A percentile compares a stretch with the other conserved stretches of the same genome.
Evolutionary conservation across 176 grass and related monocot species (phyloP).

Genomic region (Hordeum marinum): DNA sequence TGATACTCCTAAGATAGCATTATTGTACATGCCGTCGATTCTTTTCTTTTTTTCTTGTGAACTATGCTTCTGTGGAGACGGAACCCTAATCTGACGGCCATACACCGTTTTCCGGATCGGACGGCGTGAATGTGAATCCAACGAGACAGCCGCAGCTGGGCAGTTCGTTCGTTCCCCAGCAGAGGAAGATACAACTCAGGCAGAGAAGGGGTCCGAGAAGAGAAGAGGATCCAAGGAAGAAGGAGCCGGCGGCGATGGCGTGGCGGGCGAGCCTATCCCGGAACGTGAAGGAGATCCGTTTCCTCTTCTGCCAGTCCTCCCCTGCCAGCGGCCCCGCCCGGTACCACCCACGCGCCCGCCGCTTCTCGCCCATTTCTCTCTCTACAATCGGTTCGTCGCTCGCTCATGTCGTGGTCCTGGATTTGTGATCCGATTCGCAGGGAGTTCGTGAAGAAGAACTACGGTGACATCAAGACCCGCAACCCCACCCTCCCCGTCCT

Average conservation of each 20-base stretch:
- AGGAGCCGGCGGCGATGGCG: constrained; percentile 53
- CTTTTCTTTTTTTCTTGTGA: too few relatives aligned
- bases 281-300: constrained; percentile 80
- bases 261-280: constrained; percentile 68
- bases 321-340: constrained; percentile 61
- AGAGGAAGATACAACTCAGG: background rate
- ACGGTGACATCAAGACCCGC: constrained; percentile 76
- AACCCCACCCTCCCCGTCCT: constrained; percentile 84
- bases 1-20: too few relatives aligned
- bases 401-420: background rate
- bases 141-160: background rate
- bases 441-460: constrained; percentile 93
- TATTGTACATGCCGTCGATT: too few relatives aligned
- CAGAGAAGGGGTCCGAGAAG: background rate
- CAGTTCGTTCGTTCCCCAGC: background rate
- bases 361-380: background rate
- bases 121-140: background rate
- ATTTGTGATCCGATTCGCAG: constrained; percentile 28
- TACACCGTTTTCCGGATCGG: background rate
- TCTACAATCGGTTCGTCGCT: background rate
- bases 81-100: constrained; percentile 6
- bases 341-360: constrained; percentile 10
- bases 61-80: background rate
- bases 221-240: background rate
- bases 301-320: constrained; percentile 87